phyloP scores from a whole-genome alignment of 2,329 filamentous ascomycete genomes.

The Ophiocordyceps camponoti-leonardi region DNA sequence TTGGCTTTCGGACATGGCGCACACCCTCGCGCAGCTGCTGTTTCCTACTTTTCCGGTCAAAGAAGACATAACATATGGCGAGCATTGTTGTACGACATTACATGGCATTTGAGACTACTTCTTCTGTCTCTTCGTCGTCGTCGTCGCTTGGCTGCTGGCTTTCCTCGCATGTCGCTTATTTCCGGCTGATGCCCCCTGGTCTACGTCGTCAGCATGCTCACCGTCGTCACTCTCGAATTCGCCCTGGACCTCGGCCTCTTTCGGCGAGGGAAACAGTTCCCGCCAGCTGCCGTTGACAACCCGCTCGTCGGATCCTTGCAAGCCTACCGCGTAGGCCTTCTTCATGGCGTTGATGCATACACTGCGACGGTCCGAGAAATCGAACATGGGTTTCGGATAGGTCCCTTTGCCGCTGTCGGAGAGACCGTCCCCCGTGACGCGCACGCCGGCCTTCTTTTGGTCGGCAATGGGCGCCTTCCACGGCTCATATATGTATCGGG shows the following conservation, averaged over 20 bases:
- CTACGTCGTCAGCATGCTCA: conserved; percentile 14
- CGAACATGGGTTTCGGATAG: conserved; percentile 66
- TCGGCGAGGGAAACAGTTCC: conserved; percentile 21
- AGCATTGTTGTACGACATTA: neutral
- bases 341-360: conserved; percentile 54
- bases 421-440: conserved; percentile 37
- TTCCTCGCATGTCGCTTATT: conserved; percentile 10
- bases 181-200: conserved; percentile 5
- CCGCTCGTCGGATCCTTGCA: conserved; percentile 45
- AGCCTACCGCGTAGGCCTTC: conserved; percentile 44
- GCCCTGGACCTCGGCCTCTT: conserved; percentile 22
- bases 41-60: neutral
- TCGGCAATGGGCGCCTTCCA: conserved; percentile 55
- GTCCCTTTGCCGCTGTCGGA: conserved; percentile 23
- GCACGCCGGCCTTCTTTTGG: conserved; percentile 50
- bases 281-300: conserved; percentile 44
- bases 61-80: neutral
- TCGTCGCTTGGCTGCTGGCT: conserved; percentile 2
- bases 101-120: conserved; percentile 1
- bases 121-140: conserved; percentile 10
- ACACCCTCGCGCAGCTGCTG: neutral
- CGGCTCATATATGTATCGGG: conserved; percentile 64
- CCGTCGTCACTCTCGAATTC: conserved; percentile 15
- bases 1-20: neutral
- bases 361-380: conserved; percentile 45